phyloP scores from a whole-genome alignment of 345 rosid species.

The Citrus sinensis region DNA sequence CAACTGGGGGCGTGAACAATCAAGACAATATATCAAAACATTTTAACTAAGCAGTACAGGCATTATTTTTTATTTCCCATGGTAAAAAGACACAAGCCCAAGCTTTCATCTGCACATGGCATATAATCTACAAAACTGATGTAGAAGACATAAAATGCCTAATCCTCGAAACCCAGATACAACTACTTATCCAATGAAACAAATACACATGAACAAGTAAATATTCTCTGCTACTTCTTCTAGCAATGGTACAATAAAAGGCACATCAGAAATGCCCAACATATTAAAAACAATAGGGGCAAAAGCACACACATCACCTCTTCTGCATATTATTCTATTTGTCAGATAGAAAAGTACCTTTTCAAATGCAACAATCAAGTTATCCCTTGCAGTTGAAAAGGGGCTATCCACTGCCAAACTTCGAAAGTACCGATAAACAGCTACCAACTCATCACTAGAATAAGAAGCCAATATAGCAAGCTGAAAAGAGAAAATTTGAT shows the following conservation, averaged over 20 bases:
- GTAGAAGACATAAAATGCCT: neutral
- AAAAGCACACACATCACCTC: neutral
- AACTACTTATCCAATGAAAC: neutral
- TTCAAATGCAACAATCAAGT: slow-evolving; percentile 94
- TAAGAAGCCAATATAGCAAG: slow-evolving; percentile 95
- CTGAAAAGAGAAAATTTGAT: slow-evolving; percentile 41
- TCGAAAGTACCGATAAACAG: slow-evolving; percentile 88
- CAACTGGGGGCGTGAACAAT: neutral
- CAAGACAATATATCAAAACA: neutral
- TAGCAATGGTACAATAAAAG: neutral
- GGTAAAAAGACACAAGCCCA: neutral
- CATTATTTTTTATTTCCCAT: neutral
- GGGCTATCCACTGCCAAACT: slow-evolving; percentile 93
- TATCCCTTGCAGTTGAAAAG: slow-evolving; percentile 94
- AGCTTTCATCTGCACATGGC: neutral
- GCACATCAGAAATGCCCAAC: neutral
- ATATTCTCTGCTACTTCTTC: neutral
- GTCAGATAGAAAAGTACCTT: slow-evolving; percentile 46
- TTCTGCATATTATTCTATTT: neutral
- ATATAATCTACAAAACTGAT: neutral
- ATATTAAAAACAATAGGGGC: neutral
- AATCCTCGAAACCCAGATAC: neutral
- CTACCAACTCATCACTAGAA: slow-evolving; percentile 74
- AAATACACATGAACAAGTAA: neutral
- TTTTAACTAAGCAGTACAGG: neutral